Percentiles rank a stretch among this genome's conserved stretches.
Evolutionary conservation across 192 early-diverging fungal species (phyloP).

Genomic region (Allomyces macrogynus): DNA sequence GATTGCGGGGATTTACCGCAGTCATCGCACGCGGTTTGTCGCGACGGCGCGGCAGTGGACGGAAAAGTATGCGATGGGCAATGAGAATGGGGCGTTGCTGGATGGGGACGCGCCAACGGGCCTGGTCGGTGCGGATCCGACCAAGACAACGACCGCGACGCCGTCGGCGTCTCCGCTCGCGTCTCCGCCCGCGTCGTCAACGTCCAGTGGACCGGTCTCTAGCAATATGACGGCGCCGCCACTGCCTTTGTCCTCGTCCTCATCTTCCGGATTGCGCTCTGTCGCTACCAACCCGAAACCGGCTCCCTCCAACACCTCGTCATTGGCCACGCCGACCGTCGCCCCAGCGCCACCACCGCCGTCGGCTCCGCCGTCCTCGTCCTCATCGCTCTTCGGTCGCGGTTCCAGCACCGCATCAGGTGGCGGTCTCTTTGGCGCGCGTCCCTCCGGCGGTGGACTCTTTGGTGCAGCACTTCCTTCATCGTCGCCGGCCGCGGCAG

Average conservation of each 20-base stretch:
- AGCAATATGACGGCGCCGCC: neutral
- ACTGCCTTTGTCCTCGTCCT: neutral
- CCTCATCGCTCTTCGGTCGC: neutral
- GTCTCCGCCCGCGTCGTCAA: neutral
- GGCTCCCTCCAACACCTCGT: neutral
- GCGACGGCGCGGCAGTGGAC: slow-evolving; percentile 23
- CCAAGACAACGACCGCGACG: neutral
- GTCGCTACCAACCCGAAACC: neutral
- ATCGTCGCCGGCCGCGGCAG: neutral
- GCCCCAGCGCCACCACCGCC: neutral
- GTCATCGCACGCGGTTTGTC: slow-evolving; percentile 14
- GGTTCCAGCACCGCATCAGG: neutral
- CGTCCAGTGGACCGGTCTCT: neutral
- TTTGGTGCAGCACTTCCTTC: neutral
- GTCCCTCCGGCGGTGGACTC: neutral
- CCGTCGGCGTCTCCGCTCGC: neutral
- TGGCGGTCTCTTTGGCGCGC: neutral
- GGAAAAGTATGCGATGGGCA: slow-evolving; percentile 11
- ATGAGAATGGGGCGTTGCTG: neutral
- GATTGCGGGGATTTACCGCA: slow-evolving; percentile 32
- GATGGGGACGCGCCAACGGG: neutral
- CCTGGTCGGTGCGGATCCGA: too few species aligned
- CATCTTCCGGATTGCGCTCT: neutral
- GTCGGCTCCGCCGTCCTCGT: neutral
- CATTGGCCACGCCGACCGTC: too few species aligned